Conservation (phyloP, 164 flowering plant genomes). For the Dillenia turbinata region DNA sequence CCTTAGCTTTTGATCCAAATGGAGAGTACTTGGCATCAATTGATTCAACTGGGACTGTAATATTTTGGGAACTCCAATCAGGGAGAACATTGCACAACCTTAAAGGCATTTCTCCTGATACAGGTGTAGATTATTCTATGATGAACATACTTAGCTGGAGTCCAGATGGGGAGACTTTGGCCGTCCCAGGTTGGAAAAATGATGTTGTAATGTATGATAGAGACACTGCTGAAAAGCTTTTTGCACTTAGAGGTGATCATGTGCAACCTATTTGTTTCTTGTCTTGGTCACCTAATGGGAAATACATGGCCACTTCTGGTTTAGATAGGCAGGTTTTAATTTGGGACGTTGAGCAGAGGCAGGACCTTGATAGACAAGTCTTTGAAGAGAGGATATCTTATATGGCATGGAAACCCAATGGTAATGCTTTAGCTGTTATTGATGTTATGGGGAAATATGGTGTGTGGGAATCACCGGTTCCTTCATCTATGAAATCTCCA, state of each 20-base stretch:
- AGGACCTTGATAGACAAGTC: constrained; percentile 86
- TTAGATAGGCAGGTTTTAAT: constrained; percentile 79
- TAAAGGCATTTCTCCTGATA: constrained; percentile 69
- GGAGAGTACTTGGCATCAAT: constrained; percentile 83
- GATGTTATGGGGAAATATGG: constrained; percentile 93
- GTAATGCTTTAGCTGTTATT: constrained; percentile 86
- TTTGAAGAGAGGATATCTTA: constrained; percentile 72
- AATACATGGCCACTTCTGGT: constrained; percentile 92
- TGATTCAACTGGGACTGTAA: constrained; percentile 79
- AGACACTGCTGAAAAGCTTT: constrained; percentile 90
- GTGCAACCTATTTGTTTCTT: constrained; percentile 63
- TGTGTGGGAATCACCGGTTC: constrained; percentile 82
- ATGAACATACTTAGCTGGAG: constrained; percentile 81
- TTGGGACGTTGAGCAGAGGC: constrained; percentile 84
- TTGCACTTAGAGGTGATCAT: constrained; percentile 83
- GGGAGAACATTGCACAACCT: constrained; percentile 62
- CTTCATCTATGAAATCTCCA: constrained; percentile 89
- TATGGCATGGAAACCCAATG: constrained; percentile 92
- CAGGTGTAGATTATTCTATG: constrained; percentile 46
- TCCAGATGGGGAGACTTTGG: constrained; percentile 85
- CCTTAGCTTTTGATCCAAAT: constrained; percentile 83
- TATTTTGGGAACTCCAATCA: constrained; percentile 79
- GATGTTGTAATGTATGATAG: constrained; percentile 96
- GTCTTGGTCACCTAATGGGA: constrained; percentile 97
- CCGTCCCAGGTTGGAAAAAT: constrained; percentile 87